A percentile compares a stretch with the other conserved stretches of the same genome.
Conservation (phyloP, 1,139 yeast species). For the Pichia sp. region DNA sequence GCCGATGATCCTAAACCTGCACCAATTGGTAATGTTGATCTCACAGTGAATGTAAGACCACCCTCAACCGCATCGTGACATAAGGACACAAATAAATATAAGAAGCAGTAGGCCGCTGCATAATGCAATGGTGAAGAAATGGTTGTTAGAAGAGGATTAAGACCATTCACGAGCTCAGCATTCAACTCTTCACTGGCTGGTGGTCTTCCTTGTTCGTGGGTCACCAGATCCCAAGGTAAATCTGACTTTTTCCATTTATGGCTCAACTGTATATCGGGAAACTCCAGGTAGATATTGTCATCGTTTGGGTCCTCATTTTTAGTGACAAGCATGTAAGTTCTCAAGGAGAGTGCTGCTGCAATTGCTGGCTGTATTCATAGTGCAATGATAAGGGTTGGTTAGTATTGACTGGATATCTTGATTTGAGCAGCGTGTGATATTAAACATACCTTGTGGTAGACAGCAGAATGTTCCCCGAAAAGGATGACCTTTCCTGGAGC, state of each 20-base stretch:
- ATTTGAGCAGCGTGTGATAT: background rate
- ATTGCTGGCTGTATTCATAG: constrained; percentile 54
- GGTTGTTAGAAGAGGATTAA: constrained; percentile 38
- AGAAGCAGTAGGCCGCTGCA: constrained; percentile 80
- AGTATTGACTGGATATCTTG: constrained; percentile 1
- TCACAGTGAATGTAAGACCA: constrained; percentile 56
- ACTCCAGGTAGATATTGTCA: constrained; percentile 50
- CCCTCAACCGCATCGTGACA: constrained; percentile 45
- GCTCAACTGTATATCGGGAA: constrained; percentile 72
- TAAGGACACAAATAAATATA: constrained; percentile 63
- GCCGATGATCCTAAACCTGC: constrained; percentile 98
- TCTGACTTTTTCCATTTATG: constrained; percentile 54
- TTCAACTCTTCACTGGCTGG: constrained; percentile 48
- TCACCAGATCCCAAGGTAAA: constrained; percentile 51
- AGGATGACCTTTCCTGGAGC: constrained; percentile 97
- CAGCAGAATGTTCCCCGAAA: constrained; percentile 97
- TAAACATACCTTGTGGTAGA: constrained; percentile 58
- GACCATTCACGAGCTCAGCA: constrained; percentile 48
- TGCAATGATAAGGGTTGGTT: background rate
- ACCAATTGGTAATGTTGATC: constrained; percentile 89
- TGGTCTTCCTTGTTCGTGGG: constrained; percentile 31
- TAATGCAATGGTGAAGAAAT: constrained; percentile 55
- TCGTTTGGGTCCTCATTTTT: constrained; percentile 31
- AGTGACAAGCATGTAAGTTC: constrained; percentile 68
- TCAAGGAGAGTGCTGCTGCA: constrained; percentile 77